A percentile compares a stretch with the other conserved stretches of the same genome.
phyloP scores from a whole-genome alignment of 1,284 basidiomycete species.

The Cutaneotrichosporon dermatis region DNA sequence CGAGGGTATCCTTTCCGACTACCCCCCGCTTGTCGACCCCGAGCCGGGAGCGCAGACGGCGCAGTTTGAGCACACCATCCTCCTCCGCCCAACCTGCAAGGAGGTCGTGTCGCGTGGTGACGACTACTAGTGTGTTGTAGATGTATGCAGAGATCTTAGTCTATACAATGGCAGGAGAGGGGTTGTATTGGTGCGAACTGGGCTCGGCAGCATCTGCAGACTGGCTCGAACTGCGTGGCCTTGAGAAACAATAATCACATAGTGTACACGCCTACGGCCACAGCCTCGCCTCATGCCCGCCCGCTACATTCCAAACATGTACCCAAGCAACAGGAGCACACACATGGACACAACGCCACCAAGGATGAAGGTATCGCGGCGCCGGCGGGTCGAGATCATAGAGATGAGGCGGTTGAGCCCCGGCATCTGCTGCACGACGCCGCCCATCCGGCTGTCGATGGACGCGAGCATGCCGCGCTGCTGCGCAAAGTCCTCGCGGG shows the following conservation, averaged over 20 bases:
- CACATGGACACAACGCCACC: conserved; percentile 82
- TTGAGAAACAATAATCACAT: no score
- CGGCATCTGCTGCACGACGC: conserved; percentile 79
- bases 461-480: conserved; percentile 71
- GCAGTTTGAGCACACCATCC: conserved; percentile 92
- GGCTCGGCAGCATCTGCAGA: no score
- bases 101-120: conserved; percentile 92
- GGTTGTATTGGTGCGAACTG: no score
- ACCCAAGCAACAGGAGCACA: conserved; percentile 71
- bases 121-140: conserved; percentile 61
- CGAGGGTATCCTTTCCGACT: conserved; percentile 83
- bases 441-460: conserved; percentile 77
- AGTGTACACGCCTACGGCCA: no score
- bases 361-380: conserved; percentile 85
- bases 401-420: conserved; percentile 85
- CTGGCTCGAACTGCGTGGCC: no score
- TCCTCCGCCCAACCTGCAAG: conserved; percentile 84
- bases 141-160: conserved; percentile 1
- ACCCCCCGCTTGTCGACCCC: conserved; percentile 85
- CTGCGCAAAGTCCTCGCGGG: conserved; percentile 84
- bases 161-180: no score
- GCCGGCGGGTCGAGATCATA: conserved; percentile 86
- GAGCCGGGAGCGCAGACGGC: conserved; percentile 75
- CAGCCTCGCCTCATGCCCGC: no score
- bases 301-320: conserved; percentile 57